These are phyloP conservation scores for Flaveria ramosissima DNA, from an alignment of 129 eudicot species.

Conservation along the genomic window DNA sequence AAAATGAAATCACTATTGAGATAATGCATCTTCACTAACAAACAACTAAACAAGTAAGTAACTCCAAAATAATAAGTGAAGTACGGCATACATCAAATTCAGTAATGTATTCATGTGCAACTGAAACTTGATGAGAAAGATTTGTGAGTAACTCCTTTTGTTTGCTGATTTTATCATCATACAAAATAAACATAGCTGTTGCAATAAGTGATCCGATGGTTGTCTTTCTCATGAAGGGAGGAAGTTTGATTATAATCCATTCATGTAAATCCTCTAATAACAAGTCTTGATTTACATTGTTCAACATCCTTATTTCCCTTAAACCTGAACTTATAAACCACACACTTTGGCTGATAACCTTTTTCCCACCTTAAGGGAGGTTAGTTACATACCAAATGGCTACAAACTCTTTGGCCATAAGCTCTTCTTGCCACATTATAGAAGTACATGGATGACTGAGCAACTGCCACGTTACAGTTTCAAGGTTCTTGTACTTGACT, in stretches of 20 bases:
- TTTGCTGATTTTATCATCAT: background rate
- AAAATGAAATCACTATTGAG: background rate
- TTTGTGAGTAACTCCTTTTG: background rate
- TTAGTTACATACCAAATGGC: background rate
- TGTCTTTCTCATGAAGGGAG: no score
- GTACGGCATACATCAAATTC: background rate
- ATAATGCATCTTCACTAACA: background rate
- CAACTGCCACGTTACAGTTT: background rate
- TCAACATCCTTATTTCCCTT: background rate
- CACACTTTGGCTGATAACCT: background rate
- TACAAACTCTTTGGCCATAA: background rate
- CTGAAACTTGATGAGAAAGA: background rate
- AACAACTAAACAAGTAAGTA: background rate
- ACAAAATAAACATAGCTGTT: background rate
- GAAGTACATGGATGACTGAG: background rate
- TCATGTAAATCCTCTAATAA: no score
- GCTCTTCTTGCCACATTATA: background rate
- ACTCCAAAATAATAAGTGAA: background rate
- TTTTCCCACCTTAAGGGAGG: background rate
- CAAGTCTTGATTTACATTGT: no score
- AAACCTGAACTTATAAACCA: background rate
- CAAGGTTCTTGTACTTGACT: background rate
- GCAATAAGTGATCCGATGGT: background rate
- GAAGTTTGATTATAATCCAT: no score
- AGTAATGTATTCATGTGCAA: background rate